Evolutionary conservation across 345 rosid species (phyloP).

Genomic region (Citrus glauca): DNA sequence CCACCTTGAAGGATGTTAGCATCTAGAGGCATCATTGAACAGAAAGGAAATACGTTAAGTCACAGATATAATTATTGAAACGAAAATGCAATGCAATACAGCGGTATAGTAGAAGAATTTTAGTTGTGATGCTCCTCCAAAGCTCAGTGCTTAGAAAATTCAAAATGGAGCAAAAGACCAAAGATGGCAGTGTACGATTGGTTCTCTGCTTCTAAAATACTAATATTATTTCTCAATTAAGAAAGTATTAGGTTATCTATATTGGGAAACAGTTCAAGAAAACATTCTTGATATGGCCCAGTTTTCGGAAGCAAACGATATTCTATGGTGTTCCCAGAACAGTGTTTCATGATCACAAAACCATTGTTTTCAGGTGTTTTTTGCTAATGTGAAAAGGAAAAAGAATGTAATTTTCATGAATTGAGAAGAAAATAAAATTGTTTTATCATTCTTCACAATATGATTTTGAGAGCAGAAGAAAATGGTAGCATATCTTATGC

Average conservation of each 20-base stretch:
- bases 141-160: neutral
- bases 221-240: neutral
- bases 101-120: neutral
- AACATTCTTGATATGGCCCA: neutral
- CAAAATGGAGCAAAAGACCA: neutral
- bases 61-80: neutral
- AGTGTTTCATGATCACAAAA: neutral
- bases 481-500: neutral
- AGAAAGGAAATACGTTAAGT: neutral
- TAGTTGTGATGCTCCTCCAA: neutral
- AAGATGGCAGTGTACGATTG: neutral
- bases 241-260: neutral
- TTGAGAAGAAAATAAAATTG: neutral
- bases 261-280: neutral
- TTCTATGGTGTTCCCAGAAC: neutral
- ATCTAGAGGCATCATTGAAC: conserved; percentile 43
- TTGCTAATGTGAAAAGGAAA: neutral
- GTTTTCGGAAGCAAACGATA: neutral
- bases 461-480: neutral
- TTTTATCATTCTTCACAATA: neutral
- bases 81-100: neutral
- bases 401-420: neutral
- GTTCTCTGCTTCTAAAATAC: neutral
- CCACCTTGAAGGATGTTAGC: conserved; percentile 72
- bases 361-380: neutral